A percentile compares a stretch with the other conserved stretches of the same genome.
phyloP scores from a whole-genome alignment of 306 rosid genomes.

The Luffa acutangula region DNA sequence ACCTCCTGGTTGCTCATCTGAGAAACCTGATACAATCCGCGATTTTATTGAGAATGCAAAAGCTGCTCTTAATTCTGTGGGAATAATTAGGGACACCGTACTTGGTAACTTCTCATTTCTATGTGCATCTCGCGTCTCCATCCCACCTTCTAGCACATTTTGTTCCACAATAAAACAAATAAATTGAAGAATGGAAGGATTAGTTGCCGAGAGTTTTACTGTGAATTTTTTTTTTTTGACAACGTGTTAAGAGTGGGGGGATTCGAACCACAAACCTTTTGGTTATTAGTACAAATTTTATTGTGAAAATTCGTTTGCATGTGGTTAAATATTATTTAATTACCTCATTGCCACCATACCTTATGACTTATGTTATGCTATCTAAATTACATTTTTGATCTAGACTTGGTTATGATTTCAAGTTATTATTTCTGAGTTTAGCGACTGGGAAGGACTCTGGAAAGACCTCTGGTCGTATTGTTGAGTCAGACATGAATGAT shows the following conservation, averaged over 20 bases:
- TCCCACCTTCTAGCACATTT: background rate
- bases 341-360: background rate
- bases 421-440: slow-evolving; percentile 23
- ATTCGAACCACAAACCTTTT: no score
- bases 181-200: background rate
- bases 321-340: background rate
- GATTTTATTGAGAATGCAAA: slow-evolving; percentile 70
- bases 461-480: slow-evolving; percentile 60
- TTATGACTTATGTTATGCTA: background rate
- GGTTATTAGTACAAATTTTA: background rate
- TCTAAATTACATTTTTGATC: background rate
- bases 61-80: slow-evolving; percentile 87
- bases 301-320: background rate
- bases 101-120: slow-evolving; percentile 34
- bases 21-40: slow-evolving; percentile 53
- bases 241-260: no score
- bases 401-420: slow-evolving; percentile 9
- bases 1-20: slow-evolving; percentile 88
- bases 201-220: background rate
- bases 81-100: slow-evolving; percentile 70
- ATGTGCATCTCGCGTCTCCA: background rate
- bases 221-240: background rate
- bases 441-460: slow-evolving; percentile 68
- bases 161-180: background rate
- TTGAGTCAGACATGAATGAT: slow-evolving; percentile 95